These are phyloP conservation scores for Kalaharituber pfeilii DNA, from an alignment of 2,329 filamentous ascomycete species.

Conservation along the genomic window DNA sequence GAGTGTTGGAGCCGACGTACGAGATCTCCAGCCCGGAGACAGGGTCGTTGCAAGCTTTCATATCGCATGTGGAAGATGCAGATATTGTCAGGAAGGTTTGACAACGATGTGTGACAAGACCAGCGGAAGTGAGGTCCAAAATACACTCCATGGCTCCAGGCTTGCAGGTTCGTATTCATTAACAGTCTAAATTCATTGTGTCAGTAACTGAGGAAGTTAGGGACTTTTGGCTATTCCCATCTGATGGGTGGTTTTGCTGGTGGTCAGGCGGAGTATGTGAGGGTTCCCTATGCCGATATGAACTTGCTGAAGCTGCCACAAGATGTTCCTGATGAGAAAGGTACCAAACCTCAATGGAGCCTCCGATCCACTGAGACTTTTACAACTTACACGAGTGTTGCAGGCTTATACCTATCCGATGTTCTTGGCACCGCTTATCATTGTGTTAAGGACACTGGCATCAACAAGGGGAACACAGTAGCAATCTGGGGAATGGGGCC, in stretches of 20 bases:
- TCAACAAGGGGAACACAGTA: constrained; percentile 59
- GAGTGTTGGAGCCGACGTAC: constrained; percentile 38
- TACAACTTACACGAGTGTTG: not conserved
- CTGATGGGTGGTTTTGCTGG: constrained; percentile 78
- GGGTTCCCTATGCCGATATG: constrained; percentile 62
- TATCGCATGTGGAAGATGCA: constrained; percentile 38
- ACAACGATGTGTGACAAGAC: constrained; percentile 67
- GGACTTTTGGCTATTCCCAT: constrained; percentile 42
- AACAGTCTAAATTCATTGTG: not conserved
- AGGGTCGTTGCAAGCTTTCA: constrained; percentile 76
- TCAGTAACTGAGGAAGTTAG: constrained; percentile 29
- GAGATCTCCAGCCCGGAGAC: constrained; percentile 40
- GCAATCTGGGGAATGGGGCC: constrained; percentile 79
- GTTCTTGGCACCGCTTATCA: constrained; percentile 67
- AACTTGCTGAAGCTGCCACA: constrained; percentile 67
- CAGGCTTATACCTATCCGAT: constrained; percentile 54
- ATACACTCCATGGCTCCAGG: constrained; percentile 60
- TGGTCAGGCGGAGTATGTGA: constrained; percentile 72
- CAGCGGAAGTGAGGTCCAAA: constrained; percentile 52
- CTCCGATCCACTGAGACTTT: not conserved
- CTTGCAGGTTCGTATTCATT: constrained; percentile 31
- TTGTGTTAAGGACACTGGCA: constrained; percentile 63
- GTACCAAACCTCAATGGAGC: too few species aligned
- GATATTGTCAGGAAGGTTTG: constrained; percentile 27
- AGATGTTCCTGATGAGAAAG: constrained; percentile 69